Evolutionary conservation across 139 green algal genomes (phyloP).

Genomic region (Asterochloris sp.): DNA sequence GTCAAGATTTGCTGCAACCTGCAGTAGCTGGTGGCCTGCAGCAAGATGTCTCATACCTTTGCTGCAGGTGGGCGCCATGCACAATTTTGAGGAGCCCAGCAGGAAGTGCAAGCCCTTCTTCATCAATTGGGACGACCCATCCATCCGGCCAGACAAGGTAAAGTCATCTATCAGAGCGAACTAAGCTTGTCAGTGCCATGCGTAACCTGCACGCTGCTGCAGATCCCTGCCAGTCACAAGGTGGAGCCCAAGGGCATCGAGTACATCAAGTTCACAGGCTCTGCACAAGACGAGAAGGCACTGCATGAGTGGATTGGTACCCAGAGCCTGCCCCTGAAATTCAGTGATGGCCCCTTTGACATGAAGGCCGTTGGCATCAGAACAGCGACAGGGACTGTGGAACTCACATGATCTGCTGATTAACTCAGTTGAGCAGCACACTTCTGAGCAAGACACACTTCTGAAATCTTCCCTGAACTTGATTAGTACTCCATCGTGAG

Average conservation of each 20-base stretch:
- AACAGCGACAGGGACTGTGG: too few relatives aligned
- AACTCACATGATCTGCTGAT: too few relatives aligned
- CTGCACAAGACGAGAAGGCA: slow-evolving; percentile 1
- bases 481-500: too few relatives aligned
- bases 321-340: too few relatives aligned
- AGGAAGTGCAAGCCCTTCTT: slow-evolving; percentile 20
- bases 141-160: slow-evolving; percentile 21
- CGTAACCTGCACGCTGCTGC: not conserved
- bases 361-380: too few relatives aligned
- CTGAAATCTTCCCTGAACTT: too few relatives aligned
- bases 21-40: too few relatives aligned
- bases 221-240: slow-evolving; percentile 13
- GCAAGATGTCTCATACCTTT: too few relatives aligned
- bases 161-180: not conserved
- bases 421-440: too few relatives aligned
- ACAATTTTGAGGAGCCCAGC: slow-evolving; percentile 2
- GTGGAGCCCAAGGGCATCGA: slow-evolving; percentile 14
- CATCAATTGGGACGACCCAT: slow-evolving; percentile 22
- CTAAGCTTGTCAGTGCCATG: not conserved
- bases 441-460: too few relatives aligned
- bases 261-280: slow-evolving; percentile 15
- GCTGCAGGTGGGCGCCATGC: slow-evolving; percentile 11
- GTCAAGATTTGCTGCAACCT: not conserved
- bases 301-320: slow-evolving; percentile 16
- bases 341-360: too few relatives aligned